phyloP scores from a whole-genome alignment of 768 basidiomycete genomes.

The Termitomyces sp. region DNA sequence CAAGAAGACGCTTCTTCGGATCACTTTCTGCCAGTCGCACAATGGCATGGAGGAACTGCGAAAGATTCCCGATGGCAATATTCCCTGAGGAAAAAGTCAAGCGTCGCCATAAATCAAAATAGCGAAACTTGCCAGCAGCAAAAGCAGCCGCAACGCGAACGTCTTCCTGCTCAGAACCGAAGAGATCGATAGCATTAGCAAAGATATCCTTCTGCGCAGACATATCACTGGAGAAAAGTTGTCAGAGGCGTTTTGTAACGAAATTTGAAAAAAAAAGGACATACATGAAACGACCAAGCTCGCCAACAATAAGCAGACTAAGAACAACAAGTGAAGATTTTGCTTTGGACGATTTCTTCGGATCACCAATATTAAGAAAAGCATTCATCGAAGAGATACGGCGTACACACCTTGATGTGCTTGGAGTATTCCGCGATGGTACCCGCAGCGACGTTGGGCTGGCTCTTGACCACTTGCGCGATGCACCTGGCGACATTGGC shows the following conservation, averaged over 20 bases:
- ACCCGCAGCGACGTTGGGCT: slow-evolving; percentile 70
- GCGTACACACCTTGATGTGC: slow-evolving; percentile 58
- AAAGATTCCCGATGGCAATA: slow-evolving; percentile 90
- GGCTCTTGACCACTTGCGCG: slow-evolving; percentile 73
- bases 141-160: slow-evolving; percentile 90
- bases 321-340: slow-evolving; percentile 70
- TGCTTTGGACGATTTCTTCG: slow-evolving; percentile 53
- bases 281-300: slow-evolving; percentile 88
- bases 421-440: slow-evolving; percentile 85
- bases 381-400: background rate
- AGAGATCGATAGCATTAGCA: slow-evolving; percentile 65
- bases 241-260: background rate
- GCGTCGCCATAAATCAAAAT: background rate
- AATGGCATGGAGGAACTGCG: slow-evolving; percentile 82
- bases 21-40: slow-evolving; percentile 75
- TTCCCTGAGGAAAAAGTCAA: slow-evolving; percentile 53
- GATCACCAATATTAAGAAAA: background rate
- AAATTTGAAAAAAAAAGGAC: slow-evolving; percentile 20
- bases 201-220: slow-evolving; percentile 79
- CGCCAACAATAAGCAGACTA: slow-evolving; percentile 86
- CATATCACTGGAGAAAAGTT: slow-evolving; percentile 69
- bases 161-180: slow-evolving; percentile 79
- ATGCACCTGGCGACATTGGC: slow-evolving; percentile 83
- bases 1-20: slow-evolving; percentile 74
- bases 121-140: slow-evolving; percentile 65